Evolutionary conservation across 345 rosid genomes (phyloP).

Genomic region (Theobroma cacao): DNA sequence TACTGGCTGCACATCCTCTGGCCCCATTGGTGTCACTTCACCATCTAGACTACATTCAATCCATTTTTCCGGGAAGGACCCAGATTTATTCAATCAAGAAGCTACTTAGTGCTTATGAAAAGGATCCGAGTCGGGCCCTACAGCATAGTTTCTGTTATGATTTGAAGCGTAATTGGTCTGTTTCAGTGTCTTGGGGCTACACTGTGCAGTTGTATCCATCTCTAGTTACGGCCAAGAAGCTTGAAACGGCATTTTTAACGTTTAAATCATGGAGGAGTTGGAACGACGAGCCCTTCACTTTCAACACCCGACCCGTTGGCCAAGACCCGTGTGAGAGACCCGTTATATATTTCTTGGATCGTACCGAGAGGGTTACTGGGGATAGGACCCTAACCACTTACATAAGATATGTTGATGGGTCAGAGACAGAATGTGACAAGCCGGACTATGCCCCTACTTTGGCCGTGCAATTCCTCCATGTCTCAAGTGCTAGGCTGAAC

Average conservation of each 20-base stretch:
- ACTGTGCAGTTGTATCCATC: constrained; percentile 64
- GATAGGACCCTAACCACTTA: constrained; percentile 53
- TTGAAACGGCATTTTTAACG: constrained; percentile 61
- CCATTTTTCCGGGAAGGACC: constrained; percentile 52
- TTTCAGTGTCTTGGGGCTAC: constrained; percentile 91
- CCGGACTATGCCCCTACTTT: constrained; percentile 32
- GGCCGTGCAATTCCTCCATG: constrained; percentile 41
- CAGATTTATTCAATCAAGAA: constrained; percentile 51
- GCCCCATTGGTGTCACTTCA: constrained; percentile 82
- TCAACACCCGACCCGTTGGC: constrained; percentile 63
- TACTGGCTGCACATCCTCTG: constrained; percentile 84
- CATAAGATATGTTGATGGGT: constrained; percentile 32
- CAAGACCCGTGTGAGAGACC: constrained; percentile 59
- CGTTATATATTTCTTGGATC: constrained; percentile 58
- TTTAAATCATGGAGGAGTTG: constrained; percentile 73
- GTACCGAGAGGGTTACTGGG: constrained; percentile 28
- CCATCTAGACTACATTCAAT: constrained; percentile 67
- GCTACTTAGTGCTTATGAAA: constrained; percentile 40
- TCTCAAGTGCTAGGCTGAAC: constrained; percentile 39
- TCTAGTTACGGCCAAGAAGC: constrained; percentile 47
- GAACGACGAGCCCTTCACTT: constrained; percentile 60
- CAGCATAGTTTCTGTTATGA: constrained; percentile 83
- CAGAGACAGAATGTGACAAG: constrained; percentile 31
- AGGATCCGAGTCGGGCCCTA: constrained; percentile 65
- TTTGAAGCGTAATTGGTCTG: constrained; percentile 54